These are phyloP conservation scores for Asclepias syriaca DNA, from an alignment of 257 asterid species.

Conservation along the genomic window DNA sequence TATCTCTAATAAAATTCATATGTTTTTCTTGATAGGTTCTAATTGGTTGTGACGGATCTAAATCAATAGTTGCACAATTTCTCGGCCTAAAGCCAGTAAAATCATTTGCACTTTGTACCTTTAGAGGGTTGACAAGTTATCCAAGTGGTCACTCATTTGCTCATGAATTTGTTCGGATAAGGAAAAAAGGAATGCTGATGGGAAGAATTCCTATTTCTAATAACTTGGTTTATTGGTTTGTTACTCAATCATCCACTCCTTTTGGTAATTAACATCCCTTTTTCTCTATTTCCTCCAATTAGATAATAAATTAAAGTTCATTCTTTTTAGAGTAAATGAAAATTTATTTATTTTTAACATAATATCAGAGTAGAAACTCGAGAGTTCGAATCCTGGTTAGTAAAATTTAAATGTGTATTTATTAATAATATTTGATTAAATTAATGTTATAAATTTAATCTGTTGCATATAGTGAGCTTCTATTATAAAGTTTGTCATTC, in stretches of 20 bases:
- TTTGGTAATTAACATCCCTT: conserved; percentile 15
- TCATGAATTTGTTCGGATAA: conserved; percentile 22
- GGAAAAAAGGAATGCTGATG: conserved; percentile 14
- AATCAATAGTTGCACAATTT: conserved; percentile 27
- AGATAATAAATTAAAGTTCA: too few relatives aligned
- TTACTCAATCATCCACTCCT: conserved; percentile 11
- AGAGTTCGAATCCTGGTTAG: too few relatives aligned
- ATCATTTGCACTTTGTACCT: conserved; percentile 13
- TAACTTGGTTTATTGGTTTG: conserved; percentile 31
- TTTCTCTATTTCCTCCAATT: not conserved
- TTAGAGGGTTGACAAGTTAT: conserved; percentile 35
- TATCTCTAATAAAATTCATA: too few relatives aligned
- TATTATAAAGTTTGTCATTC: too few relatives aligned
- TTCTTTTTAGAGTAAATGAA: too few relatives aligned
- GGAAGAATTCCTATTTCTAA: conserved; percentile 30
- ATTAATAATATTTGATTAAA: too few relatives aligned
- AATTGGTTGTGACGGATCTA: conserved; percentile 39
- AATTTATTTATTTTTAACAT: too few relatives aligned
- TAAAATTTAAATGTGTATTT: too few relatives aligned
- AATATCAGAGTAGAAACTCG: too few relatives aligned
- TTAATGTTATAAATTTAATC: too few relatives aligned
- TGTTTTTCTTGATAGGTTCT: conserved; percentile 18
- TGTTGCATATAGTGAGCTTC: too few relatives aligned
- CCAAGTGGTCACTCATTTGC: conserved; percentile 26
- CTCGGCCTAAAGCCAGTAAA: conserved; percentile 27